These are phyloP conservation scores for Hypseocharis bilobata DNA, from an alignment of 441 rosid species.

Conservation along the genomic window DNA sequence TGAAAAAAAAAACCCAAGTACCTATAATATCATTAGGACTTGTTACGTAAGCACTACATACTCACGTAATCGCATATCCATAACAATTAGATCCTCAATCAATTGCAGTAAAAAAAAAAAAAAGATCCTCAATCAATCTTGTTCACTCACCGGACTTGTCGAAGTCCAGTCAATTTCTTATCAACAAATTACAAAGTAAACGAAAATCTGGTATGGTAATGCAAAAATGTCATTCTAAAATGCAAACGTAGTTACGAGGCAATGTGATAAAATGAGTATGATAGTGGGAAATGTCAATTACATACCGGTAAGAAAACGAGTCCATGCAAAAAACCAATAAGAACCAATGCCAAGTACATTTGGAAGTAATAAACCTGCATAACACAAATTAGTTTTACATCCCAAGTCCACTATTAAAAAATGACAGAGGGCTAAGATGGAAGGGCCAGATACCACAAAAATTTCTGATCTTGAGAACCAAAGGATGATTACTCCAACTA, in stretches of 20 bases:
- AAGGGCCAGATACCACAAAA: slow-evolving; percentile 44
- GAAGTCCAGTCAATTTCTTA: no score
- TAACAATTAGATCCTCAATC: no score
- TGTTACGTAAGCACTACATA: no score
- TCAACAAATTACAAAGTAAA: background rate
- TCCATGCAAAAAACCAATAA: slow-evolving; percentile 64
- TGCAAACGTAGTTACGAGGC: background rate
- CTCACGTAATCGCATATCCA: no score
- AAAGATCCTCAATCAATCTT: no score
- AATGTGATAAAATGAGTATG: background rate
- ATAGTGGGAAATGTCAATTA: slow-evolving; percentile 17
- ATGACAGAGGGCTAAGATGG: slow-evolving; percentile 13
- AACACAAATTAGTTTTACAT: slow-evolving; percentile 9
- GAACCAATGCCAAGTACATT: slow-evolving; percentile 61
- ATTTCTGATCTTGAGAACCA: slow-evolving; percentile 62
- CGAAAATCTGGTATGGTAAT: background rate
- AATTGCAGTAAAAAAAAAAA: no score
- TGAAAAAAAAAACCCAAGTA: no score
- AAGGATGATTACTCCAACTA: slow-evolving; percentile 64
- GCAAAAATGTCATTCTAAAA: background rate
- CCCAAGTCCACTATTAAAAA: background rate
- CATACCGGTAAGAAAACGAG: slow-evolving; percentile 68
- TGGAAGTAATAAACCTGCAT: slow-evolving; percentile 68
- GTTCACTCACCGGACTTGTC: no score
- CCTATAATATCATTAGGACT: no score